Conservation (phyloP, 441 rosid species). For the Adansonia madagascariensis region DNA sequence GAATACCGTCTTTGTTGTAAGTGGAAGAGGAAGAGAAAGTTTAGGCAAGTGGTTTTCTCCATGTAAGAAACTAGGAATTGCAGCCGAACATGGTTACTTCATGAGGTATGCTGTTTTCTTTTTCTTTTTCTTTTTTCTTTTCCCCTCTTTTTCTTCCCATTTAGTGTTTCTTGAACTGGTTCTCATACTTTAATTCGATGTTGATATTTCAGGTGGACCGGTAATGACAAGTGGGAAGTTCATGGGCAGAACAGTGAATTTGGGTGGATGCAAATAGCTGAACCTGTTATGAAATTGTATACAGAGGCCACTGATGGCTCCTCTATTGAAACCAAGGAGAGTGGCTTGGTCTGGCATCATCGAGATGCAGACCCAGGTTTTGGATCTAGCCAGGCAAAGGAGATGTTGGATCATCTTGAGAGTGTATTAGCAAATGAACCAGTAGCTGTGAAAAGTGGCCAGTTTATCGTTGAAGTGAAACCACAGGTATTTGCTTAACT, state of each 20-base stretch:
- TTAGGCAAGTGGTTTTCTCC: slow-evolving; percentile 72
- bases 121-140: background rate
- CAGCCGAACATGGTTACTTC: slow-evolving; percentile 74
- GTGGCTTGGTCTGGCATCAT: slow-evolving; percentile 79
- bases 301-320: slow-evolving; percentile 82
- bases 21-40: slow-evolving; percentile 72
- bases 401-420: slow-evolving; percentile 75
- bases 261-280: slow-evolving; percentile 72
- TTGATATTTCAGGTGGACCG: slow-evolving; percentile 52
- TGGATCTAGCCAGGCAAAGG: slow-evolving; percentile 80
- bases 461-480: slow-evolving; percentile 74
- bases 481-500: slow-evolving; percentile 53
- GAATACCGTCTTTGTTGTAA: slow-evolving; percentile 66
- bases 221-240: slow-evolving; percentile 48
- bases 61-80: slow-evolving; percentile 67
- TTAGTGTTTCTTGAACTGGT: background rate
- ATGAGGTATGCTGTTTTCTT: slow-evolving; percentile 48
- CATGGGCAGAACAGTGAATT: slow-evolving; percentile 58
- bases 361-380: slow-evolving; percentile 74
- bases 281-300: slow-evolving; percentile 73
- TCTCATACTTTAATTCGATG: slow-evolving; percentile 7
- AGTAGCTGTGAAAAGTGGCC: slow-evolving; percentile 72
- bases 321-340: slow-evolving; percentile 65
- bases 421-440: slow-evolving; percentile 79
- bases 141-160: background rate